phyloP scores from a whole-genome alignment of 2,329 filamentous ascomycete species.

The Colletotrichum sidae region DNA sequence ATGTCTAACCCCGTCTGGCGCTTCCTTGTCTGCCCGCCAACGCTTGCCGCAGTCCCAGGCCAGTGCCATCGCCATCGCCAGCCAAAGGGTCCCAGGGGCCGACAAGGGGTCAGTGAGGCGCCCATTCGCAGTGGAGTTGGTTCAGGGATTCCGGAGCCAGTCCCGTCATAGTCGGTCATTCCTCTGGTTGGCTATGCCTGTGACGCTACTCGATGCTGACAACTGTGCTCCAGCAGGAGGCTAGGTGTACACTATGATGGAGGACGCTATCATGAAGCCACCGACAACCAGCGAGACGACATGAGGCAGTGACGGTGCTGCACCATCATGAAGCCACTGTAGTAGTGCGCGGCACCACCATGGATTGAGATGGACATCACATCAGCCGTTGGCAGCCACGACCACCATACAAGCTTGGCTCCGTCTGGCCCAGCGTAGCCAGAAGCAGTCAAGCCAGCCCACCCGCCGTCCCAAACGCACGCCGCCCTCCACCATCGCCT shows the following conservation, averaged over 20 bases:
- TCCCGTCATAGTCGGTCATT: constrained; percentile 22
- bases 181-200: constrained; percentile 18
- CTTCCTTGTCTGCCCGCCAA: background rate
- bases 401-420: too few species aligned
- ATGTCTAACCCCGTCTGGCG: too few species aligned
- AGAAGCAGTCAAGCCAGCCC: background rate
- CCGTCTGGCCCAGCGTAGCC: background rate
- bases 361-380: too few species aligned
- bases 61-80: background rate
- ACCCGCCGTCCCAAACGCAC: background rate
- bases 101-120: constrained; percentile 1
- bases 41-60: background rate
- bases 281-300: background rate
- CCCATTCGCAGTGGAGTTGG: background rate
- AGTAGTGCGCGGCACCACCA: too few species aligned
- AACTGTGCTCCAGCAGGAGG: background rate
- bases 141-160: constrained; percentile 26
- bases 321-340: too few species aligned
- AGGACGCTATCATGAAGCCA: background rate
- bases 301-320: background rate
- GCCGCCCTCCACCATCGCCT: too few species aligned
- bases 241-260: background rate
- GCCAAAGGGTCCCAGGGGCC: background rate
- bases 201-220: background rate
- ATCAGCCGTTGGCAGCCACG: too few species aligned